Percentiles rank a stretch among this genome's conserved stretches.
Evolutionary conservation across 108 stramenopile species (phyloP).

Genomic region (Discostella pseudostelligera): DNA sequence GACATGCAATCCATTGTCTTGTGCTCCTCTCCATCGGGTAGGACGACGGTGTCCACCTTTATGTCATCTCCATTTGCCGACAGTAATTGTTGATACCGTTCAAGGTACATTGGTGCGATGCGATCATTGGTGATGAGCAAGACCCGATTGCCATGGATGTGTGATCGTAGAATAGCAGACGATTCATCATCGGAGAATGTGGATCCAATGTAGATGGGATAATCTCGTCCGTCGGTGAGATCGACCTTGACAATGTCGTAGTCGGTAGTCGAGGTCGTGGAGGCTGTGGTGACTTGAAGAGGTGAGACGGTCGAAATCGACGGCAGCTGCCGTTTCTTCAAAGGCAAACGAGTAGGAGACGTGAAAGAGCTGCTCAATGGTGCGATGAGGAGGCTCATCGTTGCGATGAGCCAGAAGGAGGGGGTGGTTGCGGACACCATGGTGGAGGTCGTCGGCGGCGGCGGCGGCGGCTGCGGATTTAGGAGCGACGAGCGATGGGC

Average conservation of each 20-base stretch:
- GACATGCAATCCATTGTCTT: conserved; percentile 70
- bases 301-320: background rate
- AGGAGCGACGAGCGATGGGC: too few species aligned
- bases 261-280: conserved; percentile 19
- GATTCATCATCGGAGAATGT: conserved; percentile 60
- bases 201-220: conserved; percentile 89
- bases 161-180: conserved; percentile 27
- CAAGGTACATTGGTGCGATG: conserved; percentile 76
- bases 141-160: conserved; percentile 58
- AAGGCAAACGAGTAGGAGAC: background rate
- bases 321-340: background rate
- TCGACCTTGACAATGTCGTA: conserved; percentile 82
- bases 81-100: conserved; percentile 58
- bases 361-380: background rate
- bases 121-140: conserved; percentile 81
- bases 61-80: conserved; percentile 2
- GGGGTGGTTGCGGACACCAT: conserved; percentile 1
- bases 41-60: conserved; percentile 66
- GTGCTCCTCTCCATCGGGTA: conserved; percentile 87
- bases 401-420: background rate
- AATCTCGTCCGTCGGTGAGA: conserved; percentile 75
- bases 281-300: conserved; percentile 7
- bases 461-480: too few species aligned
- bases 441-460: too few species aligned
- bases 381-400: conserved; percentile 8